phyloP scores from a whole-genome alignment of 169 alveolate genomes.

The Plasmodium malariae region DNA sequence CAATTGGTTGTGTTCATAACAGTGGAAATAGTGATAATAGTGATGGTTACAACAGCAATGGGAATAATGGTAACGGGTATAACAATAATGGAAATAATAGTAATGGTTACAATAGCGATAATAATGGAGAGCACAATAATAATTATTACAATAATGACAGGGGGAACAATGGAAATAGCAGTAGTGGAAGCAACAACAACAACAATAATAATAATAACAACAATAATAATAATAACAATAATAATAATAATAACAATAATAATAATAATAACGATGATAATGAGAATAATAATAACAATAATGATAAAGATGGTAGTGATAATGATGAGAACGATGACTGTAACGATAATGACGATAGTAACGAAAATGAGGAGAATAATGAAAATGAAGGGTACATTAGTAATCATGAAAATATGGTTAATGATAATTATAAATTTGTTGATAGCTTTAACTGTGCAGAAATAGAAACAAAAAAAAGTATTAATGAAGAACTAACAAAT shows the following conservation, averaged over 20 bases:
- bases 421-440: constrained; percentile 41
- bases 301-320: constrained; percentile 1
- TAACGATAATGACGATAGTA: constrained; percentile 44
- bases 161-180: constrained; percentile 6
- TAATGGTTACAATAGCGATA: background rate
- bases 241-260: constrained; percentile 3
- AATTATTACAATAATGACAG: background rate
- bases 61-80: background rate
- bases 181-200: background rate
- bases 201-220: background rate
- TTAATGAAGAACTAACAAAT: constrained; percentile 25
- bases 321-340: constrained; percentile 7
- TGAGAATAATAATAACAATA: background rate
- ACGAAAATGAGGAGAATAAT: constrained; percentile 39
- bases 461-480: constrained; percentile 10
- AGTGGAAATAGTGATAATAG: background rate
- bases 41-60: background rate
- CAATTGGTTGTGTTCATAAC: constrained; percentile 16
- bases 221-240: background rate
- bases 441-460: constrained; percentile 24
- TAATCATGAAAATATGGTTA: constrained; percentile 37
- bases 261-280: background rate
- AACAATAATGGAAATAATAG: background rate
- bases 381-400: constrained; percentile 47
- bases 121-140: background rate